Evolutionary conservation across 2,329 filamentous ascomycete species (phyloP).

Genomic region (Cucurbitaria berberidis): DNA sequence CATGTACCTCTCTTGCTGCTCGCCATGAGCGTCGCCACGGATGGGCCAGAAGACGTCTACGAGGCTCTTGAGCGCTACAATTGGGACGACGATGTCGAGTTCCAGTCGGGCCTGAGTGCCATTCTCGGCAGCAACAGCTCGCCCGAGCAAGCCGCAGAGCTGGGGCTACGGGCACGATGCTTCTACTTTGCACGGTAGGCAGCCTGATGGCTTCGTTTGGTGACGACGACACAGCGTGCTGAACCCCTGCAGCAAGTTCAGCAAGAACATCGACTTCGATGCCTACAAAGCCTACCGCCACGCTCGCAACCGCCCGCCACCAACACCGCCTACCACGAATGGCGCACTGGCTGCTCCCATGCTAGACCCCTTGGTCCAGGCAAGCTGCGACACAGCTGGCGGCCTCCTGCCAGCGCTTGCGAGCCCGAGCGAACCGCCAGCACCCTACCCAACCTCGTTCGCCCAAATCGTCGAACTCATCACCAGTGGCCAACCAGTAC

Average conservation of each 20-base stretch:
- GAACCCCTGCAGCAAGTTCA: slow-evolving; percentile 46
- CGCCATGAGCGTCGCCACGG: slow-evolving; percentile 35
- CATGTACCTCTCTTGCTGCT: slow-evolving; percentile 7
- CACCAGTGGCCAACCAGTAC: slow-evolving; percentile 79
- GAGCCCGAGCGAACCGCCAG: slow-evolving; percentile 51
- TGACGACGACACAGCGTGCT: background rate
- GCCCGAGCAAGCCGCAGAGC: slow-evolving; percentile 60
- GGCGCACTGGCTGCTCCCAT: slow-evolving; percentile 19
- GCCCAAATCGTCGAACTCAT: slow-evolving; percentile 86
- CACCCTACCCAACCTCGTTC: slow-evolving; percentile 81
- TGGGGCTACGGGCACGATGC: slow-evolving; percentile 70
- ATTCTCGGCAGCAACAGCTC: slow-evolving; percentile 66
- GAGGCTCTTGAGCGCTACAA: slow-evolving; percentile 69
- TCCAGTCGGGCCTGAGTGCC: slow-evolving; percentile 70
- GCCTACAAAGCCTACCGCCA: slow-evolving; percentile 70
- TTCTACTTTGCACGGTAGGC: slow-evolving; percentile 67
- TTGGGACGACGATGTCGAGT: slow-evolving; percentile 71
- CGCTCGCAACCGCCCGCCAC: slow-evolving; percentile 30
- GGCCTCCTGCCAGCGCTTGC: slow-evolving; percentile 34
- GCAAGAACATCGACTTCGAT: slow-evolving; percentile 66
- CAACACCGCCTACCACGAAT: slow-evolving; percentile 23
- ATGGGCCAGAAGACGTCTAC: slow-evolving; percentile 54
- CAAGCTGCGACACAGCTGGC: slow-evolving; percentile 17
- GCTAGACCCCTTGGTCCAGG: slow-evolving; percentile 14
- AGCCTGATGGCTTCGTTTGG: background rate